Evolutionary conservation across 257 asterid species (phyloP).

Genomic region (Ehretia macrophylla): DNA sequence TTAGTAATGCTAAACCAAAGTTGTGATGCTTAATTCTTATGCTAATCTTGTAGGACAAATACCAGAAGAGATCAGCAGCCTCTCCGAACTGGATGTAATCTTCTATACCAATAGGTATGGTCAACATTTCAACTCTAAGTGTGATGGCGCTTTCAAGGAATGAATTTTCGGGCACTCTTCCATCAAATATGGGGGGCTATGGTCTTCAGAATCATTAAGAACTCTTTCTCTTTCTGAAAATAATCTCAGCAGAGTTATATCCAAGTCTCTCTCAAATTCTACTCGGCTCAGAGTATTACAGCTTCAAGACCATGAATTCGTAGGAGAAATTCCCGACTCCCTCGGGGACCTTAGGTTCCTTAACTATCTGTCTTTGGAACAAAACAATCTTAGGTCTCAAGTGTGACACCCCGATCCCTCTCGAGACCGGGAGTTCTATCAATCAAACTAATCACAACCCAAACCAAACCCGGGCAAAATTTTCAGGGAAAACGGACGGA

Average conservation of each 20-base stretch:
- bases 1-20: too few relatives aligned
- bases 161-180: slow-evolving; percentile 20
- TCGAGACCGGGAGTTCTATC: too few relatives aligned
- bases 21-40: too few relatives aligned
- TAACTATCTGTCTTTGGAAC: slow-evolving; percentile 21
- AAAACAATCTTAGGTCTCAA: slow-evolving; percentile 25
- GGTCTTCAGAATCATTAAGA: slow-evolving; percentile 19
- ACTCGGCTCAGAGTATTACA: slow-evolving; percentile 12
- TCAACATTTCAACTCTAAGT: slow-evolving; percentile 14
- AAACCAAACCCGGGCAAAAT: too few relatives aligned
- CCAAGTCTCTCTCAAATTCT: neutral
- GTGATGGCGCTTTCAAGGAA: neutral
- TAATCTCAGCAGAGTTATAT: neutral
- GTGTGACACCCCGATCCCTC: too few relatives aligned
- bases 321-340: slow-evolving; percentile 31
- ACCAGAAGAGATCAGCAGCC: slow-evolving; percentile 31
- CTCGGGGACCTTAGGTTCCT: slow-evolving; percentile 28
- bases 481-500: too few relatives aligned
- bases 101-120: slow-evolving; percentile 13
- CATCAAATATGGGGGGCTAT: slow-evolving; percentile 19
- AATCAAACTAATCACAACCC: too few relatives aligned
- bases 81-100: slow-evolving; percentile 19
- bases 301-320: slow-evolving; percentile 13
- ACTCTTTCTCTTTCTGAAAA: neutral
- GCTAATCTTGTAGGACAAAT: slow-evolving; percentile 14